Conservation (phyloP, 1,139 yeast genomes). For the Zygosaccharomyces pseudobailii region DNA sequence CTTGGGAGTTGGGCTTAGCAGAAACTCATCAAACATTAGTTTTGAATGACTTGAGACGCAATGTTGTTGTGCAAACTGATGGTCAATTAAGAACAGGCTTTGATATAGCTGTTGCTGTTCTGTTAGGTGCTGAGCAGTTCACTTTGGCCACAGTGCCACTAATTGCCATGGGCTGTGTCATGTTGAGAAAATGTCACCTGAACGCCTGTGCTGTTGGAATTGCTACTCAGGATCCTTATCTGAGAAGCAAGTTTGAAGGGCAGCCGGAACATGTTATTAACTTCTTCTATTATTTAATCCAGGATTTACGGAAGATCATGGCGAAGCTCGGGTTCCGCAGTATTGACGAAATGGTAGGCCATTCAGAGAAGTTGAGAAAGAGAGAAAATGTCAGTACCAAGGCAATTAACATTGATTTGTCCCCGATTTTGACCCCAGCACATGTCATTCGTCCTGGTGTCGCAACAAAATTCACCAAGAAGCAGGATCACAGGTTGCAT, state of each 20-base stretch:
- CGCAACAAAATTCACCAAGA: constrained; percentile 86
- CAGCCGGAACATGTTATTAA: constrained; percentile 98
- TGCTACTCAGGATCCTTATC: constrained; percentile 96
- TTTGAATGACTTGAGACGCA: constrained; percentile 89
- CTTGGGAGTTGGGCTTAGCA: constrained; percentile 98
- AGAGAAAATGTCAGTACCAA: constrained; percentile 86
- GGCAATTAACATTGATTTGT: constrained; percentile 84
- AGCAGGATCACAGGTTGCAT: constrained; percentile 91
- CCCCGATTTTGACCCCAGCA: constrained; percentile 94
- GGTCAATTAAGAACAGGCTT: constrained; percentile 93
- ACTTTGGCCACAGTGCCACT: constrained; percentile 97
- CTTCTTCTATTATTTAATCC: constrained; percentile 91
- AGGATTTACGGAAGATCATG: constrained; percentile 89
- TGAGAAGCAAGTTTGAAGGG: constrained; percentile 88
- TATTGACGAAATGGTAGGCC: constrained; percentile 96
- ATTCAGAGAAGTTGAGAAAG: constrained; percentile 82
- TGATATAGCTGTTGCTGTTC: constrained; percentile 92
- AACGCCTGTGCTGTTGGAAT: constrained; percentile 97
- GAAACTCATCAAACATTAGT: constrained; percentile 98
- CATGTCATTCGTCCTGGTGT: constrained; percentile 98
- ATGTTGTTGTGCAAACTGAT: constrained; percentile 93
- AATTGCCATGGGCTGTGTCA: constrained; percentile 95
- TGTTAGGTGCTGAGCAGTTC: constrained; percentile 98
- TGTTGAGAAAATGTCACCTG: constrained; percentile 91
- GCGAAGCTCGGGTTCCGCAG: constrained; percentile 93